Base-by-base conservation (phyloP, 257 asterid species). In the Linaria vulgaris region DNA sequence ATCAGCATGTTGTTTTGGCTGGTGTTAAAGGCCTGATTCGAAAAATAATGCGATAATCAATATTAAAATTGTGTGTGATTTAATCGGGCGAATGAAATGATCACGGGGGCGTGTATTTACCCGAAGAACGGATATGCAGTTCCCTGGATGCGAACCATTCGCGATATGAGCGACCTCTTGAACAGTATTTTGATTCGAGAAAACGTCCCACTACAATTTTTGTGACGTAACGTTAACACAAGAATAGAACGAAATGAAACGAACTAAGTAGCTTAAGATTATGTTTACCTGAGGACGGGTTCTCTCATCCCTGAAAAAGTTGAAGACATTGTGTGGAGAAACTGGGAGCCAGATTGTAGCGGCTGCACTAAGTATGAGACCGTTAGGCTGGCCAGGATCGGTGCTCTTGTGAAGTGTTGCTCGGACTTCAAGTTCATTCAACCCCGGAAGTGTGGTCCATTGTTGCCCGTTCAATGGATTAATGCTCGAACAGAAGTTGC, bases 91-190 rank as follows among this genome's bases (percentile, higher is more conserved):
- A 43, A 43, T 9, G 17, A 43, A 43, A 43, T 1, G 16, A 43
- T 44, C 16, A 44, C 4, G 49, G 9, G 41, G 41, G 49, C 34
- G 34, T 30, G 5, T 34, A 16, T 12, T 68, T 82, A 90, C 99
- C 95, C 99, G 66, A 1, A 94, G 84, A 55, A 94, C 87, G 0
- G 99, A 94, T 17, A 88, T 84, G 76, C 96, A 88, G 24, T 90
- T 94, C 59, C 99, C 99, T 2, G 95, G 88, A 76, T 94, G 85
- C 56, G 97, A 85, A 56, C 99, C 99, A 56, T 88, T 94, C n/a
- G 91, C 92, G 22, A 94, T 85, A 73, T 81, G 95, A 16, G 94
- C 95, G 46, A 94, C 88, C 47, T 90, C 99, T 77, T 90, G 96
- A 11, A 94, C 95, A 0, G 99, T 92, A 53, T 84, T 85, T 70